A percentile compares a stretch with the other conserved stretches of the same genome.
phyloP scores from a whole-genome alignment of 176 grass and related monocot species.

The Calamus simplicifolius region DNA sequence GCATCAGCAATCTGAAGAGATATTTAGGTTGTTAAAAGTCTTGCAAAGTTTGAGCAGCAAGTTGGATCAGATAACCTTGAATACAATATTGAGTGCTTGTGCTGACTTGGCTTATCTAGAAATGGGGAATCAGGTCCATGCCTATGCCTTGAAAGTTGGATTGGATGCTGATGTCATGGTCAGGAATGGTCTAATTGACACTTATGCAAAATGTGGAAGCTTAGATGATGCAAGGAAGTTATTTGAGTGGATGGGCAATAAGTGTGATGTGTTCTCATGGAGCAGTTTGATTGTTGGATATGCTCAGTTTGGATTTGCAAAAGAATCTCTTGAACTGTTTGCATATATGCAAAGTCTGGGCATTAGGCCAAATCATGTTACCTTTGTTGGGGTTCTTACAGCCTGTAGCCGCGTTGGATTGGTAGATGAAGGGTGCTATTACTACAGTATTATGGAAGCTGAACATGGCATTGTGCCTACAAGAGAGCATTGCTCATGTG shows the following conservation, averaged over 20 bases:
- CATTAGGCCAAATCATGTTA: constrained; percentile 18
- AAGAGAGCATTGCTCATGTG: constrained; percentile 24
- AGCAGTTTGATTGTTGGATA: constrained; percentile 26
- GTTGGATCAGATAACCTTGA: constrained; percentile 19
- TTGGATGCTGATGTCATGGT: constrained; percentile 16
- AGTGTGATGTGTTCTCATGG: constrained; percentile 18
- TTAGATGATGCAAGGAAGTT: constrained; percentile 17
- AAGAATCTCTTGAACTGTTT: constrained; percentile 25
- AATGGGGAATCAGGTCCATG: constrained; percentile 20
- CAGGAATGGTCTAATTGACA: constrained; percentile 13
- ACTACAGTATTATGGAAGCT: constrained; percentile 17
- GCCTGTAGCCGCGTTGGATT: constrained; percentile 20
- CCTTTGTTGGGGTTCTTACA: constrained; percentile 20
- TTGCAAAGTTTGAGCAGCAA: constrained; percentile 7
- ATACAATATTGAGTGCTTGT: constrained; percentile 19
- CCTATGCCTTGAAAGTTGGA: constrained; percentile 22
- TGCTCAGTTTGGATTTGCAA: constrained; percentile 17
- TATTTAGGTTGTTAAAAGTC: background rate
- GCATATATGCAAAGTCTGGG: constrained; percentile 1
- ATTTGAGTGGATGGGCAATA: constrained; percentile 7
- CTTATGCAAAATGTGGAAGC: constrained; percentile 23
- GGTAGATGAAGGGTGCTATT: constrained; percentile 16
- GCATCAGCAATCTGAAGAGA: constrained; percentile 4
- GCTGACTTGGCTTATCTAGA: constrained; percentile 16
- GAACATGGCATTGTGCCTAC: constrained; percentile 14